phyloP scores from a whole-genome alignment of 305 asterid species.

The Caryopteris hybrid region DNA sequence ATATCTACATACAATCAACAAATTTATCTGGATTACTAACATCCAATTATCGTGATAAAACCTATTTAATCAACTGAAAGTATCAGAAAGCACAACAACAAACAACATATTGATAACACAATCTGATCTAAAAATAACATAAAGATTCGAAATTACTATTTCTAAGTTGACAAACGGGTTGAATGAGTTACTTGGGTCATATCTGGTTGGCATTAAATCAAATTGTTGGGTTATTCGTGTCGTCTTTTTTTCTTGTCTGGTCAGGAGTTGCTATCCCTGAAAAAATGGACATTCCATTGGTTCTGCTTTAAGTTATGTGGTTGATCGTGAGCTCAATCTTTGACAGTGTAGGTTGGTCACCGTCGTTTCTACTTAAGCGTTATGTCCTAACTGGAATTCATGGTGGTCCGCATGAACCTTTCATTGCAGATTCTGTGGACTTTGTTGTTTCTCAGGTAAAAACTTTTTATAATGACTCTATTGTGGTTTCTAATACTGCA shows the following conservation, averaged over 20 bases:
- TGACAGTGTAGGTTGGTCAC: constrained; percentile 92
- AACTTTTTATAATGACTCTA: background rate
- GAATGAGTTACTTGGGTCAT: too few species aligned
- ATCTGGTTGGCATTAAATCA: too few species aligned
- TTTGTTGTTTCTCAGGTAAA: constrained; percentile 96
- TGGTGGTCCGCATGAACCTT: constrained; percentile 94
- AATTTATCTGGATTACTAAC: background rate
- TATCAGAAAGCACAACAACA: background rate
- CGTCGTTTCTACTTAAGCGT: constrained; percentile 85
- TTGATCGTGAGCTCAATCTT: constrained; percentile 24
- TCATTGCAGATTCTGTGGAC: constrained; percentile 96
- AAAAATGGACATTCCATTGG: too few species aligned
- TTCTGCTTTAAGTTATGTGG: too few species aligned
- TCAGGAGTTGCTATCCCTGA: too few species aligned
- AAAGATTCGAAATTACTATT: background rate
- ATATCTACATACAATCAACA: background rate
- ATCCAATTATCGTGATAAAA: background rate
- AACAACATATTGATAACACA: background rate
- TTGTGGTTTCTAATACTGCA: background rate
- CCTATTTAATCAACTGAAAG: background rate
- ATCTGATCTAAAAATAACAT: background rate
- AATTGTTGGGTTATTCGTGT: too few species aligned
- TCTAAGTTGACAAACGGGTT: background rate
- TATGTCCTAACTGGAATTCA: constrained; percentile 85
- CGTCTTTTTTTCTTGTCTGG: too few species aligned